Base-by-base conservation (phyloP, 495 filamentous ascomycete genomes). In the Daldinia grandis region DNA sequence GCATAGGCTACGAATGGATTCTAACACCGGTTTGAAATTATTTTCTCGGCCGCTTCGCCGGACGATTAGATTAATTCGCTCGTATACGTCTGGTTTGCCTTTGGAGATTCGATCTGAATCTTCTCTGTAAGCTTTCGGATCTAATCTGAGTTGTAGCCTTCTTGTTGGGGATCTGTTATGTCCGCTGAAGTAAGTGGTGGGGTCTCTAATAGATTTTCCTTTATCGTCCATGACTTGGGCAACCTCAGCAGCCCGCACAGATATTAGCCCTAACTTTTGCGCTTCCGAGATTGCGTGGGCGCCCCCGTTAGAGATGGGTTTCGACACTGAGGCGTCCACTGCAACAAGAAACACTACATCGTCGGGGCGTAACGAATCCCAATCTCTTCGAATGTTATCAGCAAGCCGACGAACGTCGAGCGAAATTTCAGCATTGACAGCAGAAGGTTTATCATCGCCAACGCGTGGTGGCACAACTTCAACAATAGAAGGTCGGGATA, bases 11-110 rank as follows among this genome's bases (percentile, higher is more conserved):
- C 90, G 90, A 75, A 99, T 95, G 0, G 94, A 97, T 65, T 97
- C 91, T 17, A 99, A 83, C 19, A 98, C 90, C 9, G 94, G 89
- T 74, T 93, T 98, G 87, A 98, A 99, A 78, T 98, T 99, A 77
- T 99, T 99, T 76, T 98, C 96, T 50, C 94, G 85, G 17, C 92
- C 90, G 77, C 89, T 92, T 59, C 95, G 87, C 35, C 95, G 91
- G 30, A 97, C 85, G 55, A 99, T 78, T 4, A 98, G 83, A 74
- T 99, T 98, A 68, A 99, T 90, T 27, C 84, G 82, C 37, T 95
- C 90, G 74, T 98, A 97, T 47, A 96, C 81, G 66, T 96, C 90
- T 15, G 86, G 83, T 74, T 91, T 91, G 31, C 91, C 91, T 59
- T 83, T 83, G 5, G 83, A 76, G 38, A 83, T 82, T 27, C 82